A percentile compares a stretch with the other conserved stretches of the same genome.
Evolutionary conservation across 495 filamentous ascomycete genomes (phyloP).

Genomic region (Penicillium cosmopolitanum): DNA sequence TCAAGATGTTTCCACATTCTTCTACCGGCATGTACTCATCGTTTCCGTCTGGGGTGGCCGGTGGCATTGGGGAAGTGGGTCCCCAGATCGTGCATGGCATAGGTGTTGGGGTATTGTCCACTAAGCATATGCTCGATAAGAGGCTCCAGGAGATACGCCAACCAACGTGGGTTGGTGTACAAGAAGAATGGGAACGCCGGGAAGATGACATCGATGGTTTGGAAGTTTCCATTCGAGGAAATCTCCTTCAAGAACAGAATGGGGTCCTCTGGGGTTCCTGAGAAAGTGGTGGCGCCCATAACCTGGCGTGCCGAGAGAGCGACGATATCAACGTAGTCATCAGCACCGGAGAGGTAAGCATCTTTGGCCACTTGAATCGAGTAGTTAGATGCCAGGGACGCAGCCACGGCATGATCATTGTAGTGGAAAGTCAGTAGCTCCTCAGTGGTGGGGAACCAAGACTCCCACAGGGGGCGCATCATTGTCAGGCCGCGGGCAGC

Average conservation of each 20-base stretch:
- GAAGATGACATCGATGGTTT: slow-evolving; percentile 98
- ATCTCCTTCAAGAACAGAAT: slow-evolving; percentile 95
- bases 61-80: slow-evolving; percentile 90
- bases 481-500: slow-evolving; percentile 75
- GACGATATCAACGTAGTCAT: slow-evolving; percentile 74
- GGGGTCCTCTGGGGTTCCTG: slow-evolving; percentile 81
- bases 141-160: slow-evolving; percentile 88
- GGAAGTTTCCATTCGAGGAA: slow-evolving; percentile 90
- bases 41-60: slow-evolving; percentile 79
- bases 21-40: slow-evolving; percentile 99
- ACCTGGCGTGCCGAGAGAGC: slow-evolving; percentile 90
- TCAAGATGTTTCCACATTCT: slow-evolving; percentile 94
- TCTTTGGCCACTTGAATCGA: slow-evolving; percentile 76
- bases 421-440: slow-evolving; percentile 77
- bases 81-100: slow-evolving; percentile 94
- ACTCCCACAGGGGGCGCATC: slow-evolving; percentile 88
- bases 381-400: slow-evolving; percentile 71
- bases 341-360: slow-evolving; percentile 60
- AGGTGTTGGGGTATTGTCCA: slow-evolving; percentile 87
- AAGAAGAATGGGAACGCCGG: slow-evolving; percentile 93
- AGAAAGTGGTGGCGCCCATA: slow-evolving; percentile 85
- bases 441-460: slow-evolving; percentile 66
- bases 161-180: slow-evolving; percentile 91
- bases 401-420: slow-evolving; percentile 67
- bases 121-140: slow-evolving; percentile 89